Conservation (phyloP, 805 yeast genomes). For the Ogataea ganodermae region DNA sequence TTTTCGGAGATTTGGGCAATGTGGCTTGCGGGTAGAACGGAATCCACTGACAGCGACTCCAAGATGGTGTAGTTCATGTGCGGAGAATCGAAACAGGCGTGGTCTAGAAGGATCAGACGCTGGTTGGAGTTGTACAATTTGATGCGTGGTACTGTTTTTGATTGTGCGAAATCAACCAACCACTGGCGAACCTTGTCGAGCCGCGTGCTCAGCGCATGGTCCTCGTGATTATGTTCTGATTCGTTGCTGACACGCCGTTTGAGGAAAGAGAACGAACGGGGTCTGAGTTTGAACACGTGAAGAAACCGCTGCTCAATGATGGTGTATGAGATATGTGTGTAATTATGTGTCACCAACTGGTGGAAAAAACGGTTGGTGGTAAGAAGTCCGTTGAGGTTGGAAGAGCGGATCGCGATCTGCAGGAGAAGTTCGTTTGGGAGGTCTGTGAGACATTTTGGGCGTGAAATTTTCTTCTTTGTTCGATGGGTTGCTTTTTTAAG, state of each 20-base stretch:
- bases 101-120: constrained; percentile 14
- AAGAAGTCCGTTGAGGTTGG: constrained; percentile 13
- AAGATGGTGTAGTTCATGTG: constrained; percentile 9
- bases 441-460: constrained; percentile 4
- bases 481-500: neutral
- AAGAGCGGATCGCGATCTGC: constrained; percentile 18
- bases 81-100: constrained; percentile 5
- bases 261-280: constrained; percentile 10
- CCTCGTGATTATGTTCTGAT: constrained; percentile 22
- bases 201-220: constrained; percentile 21
- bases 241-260: constrained; percentile 24
- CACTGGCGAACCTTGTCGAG: constrained; percentile 11
- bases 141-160: neutral
- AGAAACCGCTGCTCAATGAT: constrained; percentile 13
- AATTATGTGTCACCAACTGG: constrained; percentile 12
- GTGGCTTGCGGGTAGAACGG: constrained; percentile 9
- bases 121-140: constrained; percentile 13
- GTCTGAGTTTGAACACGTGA: constrained; percentile 2
- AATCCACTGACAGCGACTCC: constrained; percentile 10
- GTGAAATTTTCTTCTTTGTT: neutral
- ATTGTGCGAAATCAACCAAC: neutral
- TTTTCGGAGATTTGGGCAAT: constrained; percentile 1
- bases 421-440: constrained; percentile 25
- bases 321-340: constrained; percentile 8
- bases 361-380: constrained; percentile 11